Base-by-base conservation (phyloP, 176 grass and related monocot species). In the Oryza glumipatula region DNA sequence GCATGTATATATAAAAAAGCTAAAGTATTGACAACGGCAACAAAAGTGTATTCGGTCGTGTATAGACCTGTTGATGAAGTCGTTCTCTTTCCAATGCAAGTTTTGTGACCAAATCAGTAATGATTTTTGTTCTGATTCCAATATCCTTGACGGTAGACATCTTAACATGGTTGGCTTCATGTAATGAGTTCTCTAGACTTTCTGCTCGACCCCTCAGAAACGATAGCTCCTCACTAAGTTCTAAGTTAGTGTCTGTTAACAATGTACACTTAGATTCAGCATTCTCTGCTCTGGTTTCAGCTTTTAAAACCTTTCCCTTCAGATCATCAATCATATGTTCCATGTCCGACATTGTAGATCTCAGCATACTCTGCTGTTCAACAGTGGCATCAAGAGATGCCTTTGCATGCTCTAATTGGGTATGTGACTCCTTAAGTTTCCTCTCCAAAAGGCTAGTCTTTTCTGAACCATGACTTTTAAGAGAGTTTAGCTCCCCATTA, bases 1-100 rank as follows among this genome's bases (percentile, higher is more conserved):
- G 36, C 38, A 9, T 38, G 65, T 45, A 87, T 22, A 52, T 48
- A 85, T 24, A 54, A 9, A 76, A 89, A 75, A 10, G 63, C 70
- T 26, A 76, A 80, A 54, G 84, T 76, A 74, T 54, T 35, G 12
- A 48, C 30, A 79, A 44, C 35, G 80, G 1, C 30, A 51, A 47
- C 19, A 61, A 35, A 67, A 15, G 64, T 73, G 43, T 13, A 56
- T 68, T 22, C 38, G 77, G 64, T 49, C 12, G 16, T 38, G 26
- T 41, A 36, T 66, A 48, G 63, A 98, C 96, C 96, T 95, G 91
- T 54, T 82, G 83, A 74, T 98, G 89, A 86, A 95, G 89, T 3
- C 76, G 83, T 72, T 98, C 96, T 90, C 96, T 98, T 83, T 98
- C 93, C 77, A 79, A 35, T 72, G 91, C 89, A 81, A 98, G 85